Evolutionary conservation across 305 asterid species (phyloP).

Genomic region (Stenogyne calaminthoides): DNA sequence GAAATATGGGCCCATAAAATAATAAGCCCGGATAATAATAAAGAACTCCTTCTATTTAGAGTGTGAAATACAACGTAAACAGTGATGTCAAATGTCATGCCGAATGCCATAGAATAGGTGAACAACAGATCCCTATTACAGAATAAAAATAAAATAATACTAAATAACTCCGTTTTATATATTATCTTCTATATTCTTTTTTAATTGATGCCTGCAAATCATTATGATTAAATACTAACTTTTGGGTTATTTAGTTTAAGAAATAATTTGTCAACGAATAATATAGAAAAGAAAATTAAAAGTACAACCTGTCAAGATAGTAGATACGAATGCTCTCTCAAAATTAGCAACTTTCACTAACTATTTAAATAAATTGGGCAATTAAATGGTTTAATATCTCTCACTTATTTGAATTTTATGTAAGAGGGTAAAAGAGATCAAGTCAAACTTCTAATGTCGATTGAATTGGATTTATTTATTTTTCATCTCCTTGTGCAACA

Average conservation of each 20-base stretch:
- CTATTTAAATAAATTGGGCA: background rate
- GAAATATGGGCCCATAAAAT: background rate
- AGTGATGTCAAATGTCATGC: conserved; percentile 36
- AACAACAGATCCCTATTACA: background rate
- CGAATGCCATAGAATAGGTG: background rate
- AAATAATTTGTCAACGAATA: background rate
- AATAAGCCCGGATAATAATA: background rate
- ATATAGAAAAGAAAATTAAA: background rate
- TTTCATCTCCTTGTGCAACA: background rate
- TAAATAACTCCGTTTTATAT: background rate
- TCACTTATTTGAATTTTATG: background rate
- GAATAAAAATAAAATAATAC: background rate
- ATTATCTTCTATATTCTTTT: background rate
- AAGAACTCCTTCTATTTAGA: background rate
- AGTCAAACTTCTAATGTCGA: background rate
- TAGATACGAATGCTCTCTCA: background rate
- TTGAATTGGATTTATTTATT: background rate
- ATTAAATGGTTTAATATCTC: background rate
- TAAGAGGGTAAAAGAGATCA: background rate
- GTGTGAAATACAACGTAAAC: conserved; percentile 1
- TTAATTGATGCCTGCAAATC: background rate
- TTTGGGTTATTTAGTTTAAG: background rate
- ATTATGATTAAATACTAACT: background rate
- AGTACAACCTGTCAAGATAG: background rate
- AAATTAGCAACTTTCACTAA: background rate